These are phyloP conservation scores for Entomophthora muscae DNA, from an alignment of 371 early-diverging fungal genomes.

Conservation along the genomic window DNA sequence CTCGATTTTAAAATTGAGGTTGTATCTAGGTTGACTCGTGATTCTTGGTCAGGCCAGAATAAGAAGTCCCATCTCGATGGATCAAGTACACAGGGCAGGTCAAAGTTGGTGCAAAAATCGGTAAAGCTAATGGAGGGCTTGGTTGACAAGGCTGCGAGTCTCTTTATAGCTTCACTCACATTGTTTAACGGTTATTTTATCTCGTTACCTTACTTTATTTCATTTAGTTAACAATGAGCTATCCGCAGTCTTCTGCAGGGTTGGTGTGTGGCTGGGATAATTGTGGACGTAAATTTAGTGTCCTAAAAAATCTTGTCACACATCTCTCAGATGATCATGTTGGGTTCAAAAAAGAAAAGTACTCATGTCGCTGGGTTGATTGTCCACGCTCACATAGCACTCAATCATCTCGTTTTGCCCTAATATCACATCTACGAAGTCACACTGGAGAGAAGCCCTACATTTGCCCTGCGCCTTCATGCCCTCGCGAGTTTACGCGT, in stretches of 20 bases:
- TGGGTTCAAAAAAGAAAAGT: slow-evolving; percentile 40
- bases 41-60: no score
- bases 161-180: no score
- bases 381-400: slow-evolving; percentile 35
- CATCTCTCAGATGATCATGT: slow-evolving; percentile 46
- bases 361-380: slow-evolving; percentile 38
- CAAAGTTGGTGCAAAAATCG: no score
- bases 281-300: neutral
- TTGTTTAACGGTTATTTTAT: no score
- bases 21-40: no score
- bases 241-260: neutral
- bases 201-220: no score
- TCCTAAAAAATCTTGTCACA: slow-evolving; percentile 21
- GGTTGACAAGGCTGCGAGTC: no score
- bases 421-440: slow-evolving; percentile 43
- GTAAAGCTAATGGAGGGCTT: no score
- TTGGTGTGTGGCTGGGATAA: neutral
- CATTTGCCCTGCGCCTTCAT: slow-evolving; percentile 22
- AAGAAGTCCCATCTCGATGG: no score
- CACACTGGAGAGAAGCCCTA: slow-evolving; percentile 53
- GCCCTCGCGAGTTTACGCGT: slow-evolving; percentile 19
- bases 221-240: neutral
- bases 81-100: no score
- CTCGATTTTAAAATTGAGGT: no score
- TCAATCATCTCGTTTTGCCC: slow-evolving; percentile 39